These are phyloP conservation scores for Stachybotrys chartarum DNA, from an alignment of 2,329 filamentous ascomycete genomes.

Conservation along the genomic window DNA sequence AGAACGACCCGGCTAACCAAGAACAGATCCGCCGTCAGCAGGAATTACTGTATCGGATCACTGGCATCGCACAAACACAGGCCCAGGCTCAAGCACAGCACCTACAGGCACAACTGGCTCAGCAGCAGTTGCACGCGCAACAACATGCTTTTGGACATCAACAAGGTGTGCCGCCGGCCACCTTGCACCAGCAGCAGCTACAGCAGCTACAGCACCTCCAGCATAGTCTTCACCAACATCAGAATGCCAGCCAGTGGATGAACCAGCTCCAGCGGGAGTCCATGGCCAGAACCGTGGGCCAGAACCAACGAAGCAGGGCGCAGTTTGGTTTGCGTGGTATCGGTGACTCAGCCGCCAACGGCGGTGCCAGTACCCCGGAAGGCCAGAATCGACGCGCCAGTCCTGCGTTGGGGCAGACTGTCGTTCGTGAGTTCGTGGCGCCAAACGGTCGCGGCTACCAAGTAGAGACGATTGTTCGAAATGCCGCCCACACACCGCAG, in stretches of 20 bases:
- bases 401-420: conserved; percentile 20
- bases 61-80: background rate
- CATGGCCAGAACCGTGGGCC: conserved; percentile 31
- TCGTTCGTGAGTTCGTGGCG: conserved; percentile 24
- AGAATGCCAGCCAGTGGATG: conserved; percentile 37
- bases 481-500: conserved; percentile 8
- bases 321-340: conserved; percentile 32
- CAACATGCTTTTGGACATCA: conserved; percentile 12
- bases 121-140: conserved; percentile 18
- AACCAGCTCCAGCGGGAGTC: conserved; percentile 40
- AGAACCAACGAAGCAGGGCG: conserved; percentile 34
- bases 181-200: conserved; percentile 2
- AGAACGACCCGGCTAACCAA: background rate
- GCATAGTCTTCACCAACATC: conserved; percentile 20
- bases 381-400: conserved; percentile 19
- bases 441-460: conserved; percentile 26
- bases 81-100: background rate
- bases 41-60: background rate
- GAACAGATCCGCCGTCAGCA: background rate
- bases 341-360: conserved; percentile 21
- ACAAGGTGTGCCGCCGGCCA: background rate
- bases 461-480: conserved; percentile 24
- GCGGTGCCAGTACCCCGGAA: conserved; percentile 11
- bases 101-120: background rate
- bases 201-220: conserved; percentile 15